A percentile compares a stretch with the other conserved stretches of the same genome.
Conservation (phyloP, 345 rosid genomes). For the Euclidium syriacum region DNA sequence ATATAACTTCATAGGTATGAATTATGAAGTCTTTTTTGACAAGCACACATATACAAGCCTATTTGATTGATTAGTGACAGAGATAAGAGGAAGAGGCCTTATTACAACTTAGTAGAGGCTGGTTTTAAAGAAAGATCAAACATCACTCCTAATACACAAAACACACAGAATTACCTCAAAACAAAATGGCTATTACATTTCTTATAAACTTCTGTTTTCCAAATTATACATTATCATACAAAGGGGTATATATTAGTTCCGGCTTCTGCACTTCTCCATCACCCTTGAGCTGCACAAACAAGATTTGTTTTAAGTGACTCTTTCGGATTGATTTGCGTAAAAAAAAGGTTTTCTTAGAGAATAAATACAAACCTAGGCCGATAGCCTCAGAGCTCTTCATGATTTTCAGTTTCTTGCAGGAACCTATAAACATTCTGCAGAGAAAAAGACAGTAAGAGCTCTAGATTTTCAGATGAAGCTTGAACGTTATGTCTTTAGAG, state of each 20-base stretch:
- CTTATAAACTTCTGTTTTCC: conserved; percentile 8
- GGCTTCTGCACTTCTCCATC: conserved; percentile 57
- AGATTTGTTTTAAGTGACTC: neutral
- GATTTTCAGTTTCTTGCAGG: conserved; percentile 65
- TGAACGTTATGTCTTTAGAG: neutral
- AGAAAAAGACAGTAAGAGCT: conserved; percentile 1
- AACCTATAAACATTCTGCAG: conserved; percentile 63
- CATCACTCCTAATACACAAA: conserved; percentile 22
- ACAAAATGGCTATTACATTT: conserved; percentile 26
- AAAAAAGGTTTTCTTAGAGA: neutral
- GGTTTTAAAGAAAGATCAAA: conserved; percentile 12
- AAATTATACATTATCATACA: conserved; percentile 5
- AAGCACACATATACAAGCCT: conserved; percentile 21
- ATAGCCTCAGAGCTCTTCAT: conserved; percentile 70
- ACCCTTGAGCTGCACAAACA: conserved; percentile 52
- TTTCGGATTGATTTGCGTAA: neutral
- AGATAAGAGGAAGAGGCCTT: conserved; percentile 25
- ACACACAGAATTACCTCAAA: conserved; percentile 13
- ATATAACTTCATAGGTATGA: conserved; percentile 2
- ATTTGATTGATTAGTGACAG: conserved; percentile 11
- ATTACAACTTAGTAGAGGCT: conserved; percentile 26
- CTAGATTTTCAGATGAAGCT: neutral
- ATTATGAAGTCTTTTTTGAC: conserved; percentile 3
- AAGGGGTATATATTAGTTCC: conserved; percentile 24
- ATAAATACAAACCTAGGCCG: conserved; percentile 47